phyloP scores from a whole-genome alignment of 1,284 basidiomycete species.

The Puccinia hordei region DNA sequence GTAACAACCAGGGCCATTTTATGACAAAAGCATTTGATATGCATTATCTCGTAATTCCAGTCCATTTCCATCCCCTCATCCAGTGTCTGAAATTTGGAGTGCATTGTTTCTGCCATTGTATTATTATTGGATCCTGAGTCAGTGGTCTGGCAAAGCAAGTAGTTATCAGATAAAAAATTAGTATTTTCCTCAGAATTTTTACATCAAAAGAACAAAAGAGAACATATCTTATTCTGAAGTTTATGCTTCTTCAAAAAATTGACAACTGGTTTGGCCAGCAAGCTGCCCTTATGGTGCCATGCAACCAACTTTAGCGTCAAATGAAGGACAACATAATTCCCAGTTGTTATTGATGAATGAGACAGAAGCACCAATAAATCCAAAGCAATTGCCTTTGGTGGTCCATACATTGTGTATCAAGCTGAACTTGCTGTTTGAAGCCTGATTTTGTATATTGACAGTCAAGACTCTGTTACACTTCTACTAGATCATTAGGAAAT shows the following conservation, averaged over 20 bases:
- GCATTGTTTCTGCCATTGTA: conserved; percentile 15
- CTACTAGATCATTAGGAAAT: neutral
- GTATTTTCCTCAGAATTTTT: neutral
- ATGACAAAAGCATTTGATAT: conserved; percentile 14
- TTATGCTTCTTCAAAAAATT: conserved; percentile 5
- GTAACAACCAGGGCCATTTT: conserved; percentile 23
- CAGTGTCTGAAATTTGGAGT: neutral
- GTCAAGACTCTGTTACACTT: neutral
- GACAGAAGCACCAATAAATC: conserved; percentile 10
- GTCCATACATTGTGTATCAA: conserved; percentile 5
- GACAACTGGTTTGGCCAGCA: neutral
- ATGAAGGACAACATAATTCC: neutral
- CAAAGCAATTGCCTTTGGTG: conserved; percentile 5
- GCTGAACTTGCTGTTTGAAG: neutral
- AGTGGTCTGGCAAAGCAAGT: conserved; percentile 15
- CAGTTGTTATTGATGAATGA: conserved; percentile 9
- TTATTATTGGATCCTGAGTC: conserved; percentile 17
- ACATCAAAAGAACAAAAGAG: neutral
- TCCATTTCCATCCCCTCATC: neutral
- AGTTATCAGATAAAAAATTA: neutral
- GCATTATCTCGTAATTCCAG: neutral
- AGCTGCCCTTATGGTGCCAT: conserved; percentile 4
- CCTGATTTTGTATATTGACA: neutral
- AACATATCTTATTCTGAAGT: neutral
- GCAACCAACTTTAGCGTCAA: neutral